Percentiles rank a stretch among this genome's conserved stretches.
Conservation (phyloP, 768 basidiomycete species). For the Russula vinacea region DNA sequence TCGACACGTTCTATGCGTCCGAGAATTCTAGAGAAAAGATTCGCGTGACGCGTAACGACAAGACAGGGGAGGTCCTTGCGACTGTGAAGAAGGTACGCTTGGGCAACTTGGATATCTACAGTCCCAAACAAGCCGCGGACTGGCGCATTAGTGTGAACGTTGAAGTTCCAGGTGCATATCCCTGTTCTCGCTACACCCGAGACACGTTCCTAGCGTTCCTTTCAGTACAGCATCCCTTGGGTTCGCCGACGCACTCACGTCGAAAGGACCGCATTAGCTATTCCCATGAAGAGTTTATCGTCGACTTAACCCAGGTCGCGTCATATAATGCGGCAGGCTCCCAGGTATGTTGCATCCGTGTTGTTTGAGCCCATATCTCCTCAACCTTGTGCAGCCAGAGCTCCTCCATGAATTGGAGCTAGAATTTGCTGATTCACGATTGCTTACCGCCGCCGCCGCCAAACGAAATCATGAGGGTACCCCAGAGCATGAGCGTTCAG, state of each 20-base stretch:
- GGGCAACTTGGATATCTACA: slow-evolving; percentile 83
- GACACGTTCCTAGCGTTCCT: background rate
- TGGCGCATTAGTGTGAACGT: slow-evolving; percentile 91
- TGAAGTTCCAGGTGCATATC: slow-evolving; percentile 79
- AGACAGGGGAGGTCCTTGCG: slow-evolving; percentile 61
- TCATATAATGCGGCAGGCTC: slow-evolving; percentile 47
- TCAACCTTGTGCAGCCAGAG: slow-evolving; percentile 45
- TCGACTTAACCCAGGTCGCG: slow-evolving; percentile 93
- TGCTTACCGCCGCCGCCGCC: slow-evolving; percentile 67
- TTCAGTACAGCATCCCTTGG: slow-evolving; percentile 65
- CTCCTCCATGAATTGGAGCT: slow-evolving; percentile 85
- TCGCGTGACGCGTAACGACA: slow-evolving; percentile 82
- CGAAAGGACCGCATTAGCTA: slow-evolving; percentile 92
- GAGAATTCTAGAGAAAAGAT: slow-evolving; percentile 54
- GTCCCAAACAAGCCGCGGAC: slow-evolving; percentile 79
- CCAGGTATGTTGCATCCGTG: slow-evolving; percentile 44
- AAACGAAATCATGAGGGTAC: slow-evolving; percentile 61
- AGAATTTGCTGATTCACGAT: slow-evolving; percentile 71
- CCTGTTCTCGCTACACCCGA: background rate
- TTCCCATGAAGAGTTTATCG: slow-evolving; percentile 85
- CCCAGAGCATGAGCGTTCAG: slow-evolving; percentile 61
- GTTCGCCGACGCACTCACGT: slow-evolving; percentile 56
- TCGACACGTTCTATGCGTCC: slow-evolving; percentile 72
- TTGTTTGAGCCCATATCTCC: slow-evolving; percentile 1
- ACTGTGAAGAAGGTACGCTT: slow-evolving; percentile 78